phyloP scores from a whole-genome alignment of 2,329 filamentous ascomycete species.

The Hirsutella thompsonii region DNA sequence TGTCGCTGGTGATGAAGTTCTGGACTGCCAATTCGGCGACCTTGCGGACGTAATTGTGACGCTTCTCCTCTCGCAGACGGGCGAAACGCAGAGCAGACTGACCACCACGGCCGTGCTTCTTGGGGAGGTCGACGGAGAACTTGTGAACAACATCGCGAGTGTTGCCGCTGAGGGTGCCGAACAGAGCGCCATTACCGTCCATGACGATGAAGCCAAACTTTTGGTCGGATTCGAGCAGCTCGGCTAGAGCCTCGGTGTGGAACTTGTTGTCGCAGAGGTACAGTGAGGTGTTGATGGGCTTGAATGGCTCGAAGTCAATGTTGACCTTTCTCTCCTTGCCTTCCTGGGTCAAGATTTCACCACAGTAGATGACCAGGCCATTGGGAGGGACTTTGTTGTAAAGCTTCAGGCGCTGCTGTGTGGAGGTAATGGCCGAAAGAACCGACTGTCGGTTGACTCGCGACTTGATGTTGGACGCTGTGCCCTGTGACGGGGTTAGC shows the following conservation, averaged over 20 bases:
- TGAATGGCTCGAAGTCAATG: constrained; percentile 99
- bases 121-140: constrained; percentile 95
- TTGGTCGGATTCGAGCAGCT: constrained; percentile 95
- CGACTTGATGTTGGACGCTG: constrained; percentile 98
- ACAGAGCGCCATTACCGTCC: constrained; percentile 97
- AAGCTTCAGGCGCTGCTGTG: constrained; percentile 95
- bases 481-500: constrained; percentile 50
- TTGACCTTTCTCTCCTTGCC: constrained; percentile 99
- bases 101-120: constrained; percentile 99
- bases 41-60: constrained; percentile 99
- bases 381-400: constrained; percentile 99
- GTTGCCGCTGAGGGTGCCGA: constrained; percentile 93
- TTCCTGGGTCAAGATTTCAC: constrained; percentile 98
- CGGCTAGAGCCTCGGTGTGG: constrained; percentile 92
- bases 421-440: constrained; percentile 94
- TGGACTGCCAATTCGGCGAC: constrained; percentile 96
- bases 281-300: constrained; percentile 98
- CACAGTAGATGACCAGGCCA: constrained; percentile 95
- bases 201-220: constrained; percentile 99
- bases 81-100: constrained; percentile 99
- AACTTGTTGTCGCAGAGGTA: constrained; percentile 99
- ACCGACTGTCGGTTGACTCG: constrained; percentile 98
- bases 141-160: constrained; percentile 96
- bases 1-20: constrained; percentile 97
- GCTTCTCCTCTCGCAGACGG: constrained; percentile 97